These are phyloP conservation scores for Fusarium nurragi DNA, from an alignment of 2,329 filamentous ascomycete genomes.

Conservation along the genomic window DNA sequence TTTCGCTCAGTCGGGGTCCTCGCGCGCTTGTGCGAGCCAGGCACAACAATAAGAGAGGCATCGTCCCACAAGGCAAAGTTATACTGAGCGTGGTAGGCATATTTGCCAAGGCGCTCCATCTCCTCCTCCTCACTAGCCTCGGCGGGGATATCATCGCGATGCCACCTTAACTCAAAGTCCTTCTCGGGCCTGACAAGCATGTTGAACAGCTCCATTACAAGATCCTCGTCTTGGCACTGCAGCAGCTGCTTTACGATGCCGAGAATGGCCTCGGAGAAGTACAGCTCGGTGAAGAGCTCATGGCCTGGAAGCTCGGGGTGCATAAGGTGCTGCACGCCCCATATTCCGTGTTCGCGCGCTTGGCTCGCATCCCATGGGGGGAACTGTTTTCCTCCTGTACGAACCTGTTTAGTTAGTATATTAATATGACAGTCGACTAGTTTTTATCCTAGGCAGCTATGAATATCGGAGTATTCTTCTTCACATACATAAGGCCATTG, in stretches of 20 bases:
- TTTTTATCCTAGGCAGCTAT: neutral
- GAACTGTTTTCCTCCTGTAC: constrained; percentile 77
- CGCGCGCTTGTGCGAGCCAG: constrained; percentile 77
- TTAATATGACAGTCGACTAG: constrained; percentile 66
- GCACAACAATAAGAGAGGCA: constrained; percentile 76
- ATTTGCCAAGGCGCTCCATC: constrained; percentile 64
- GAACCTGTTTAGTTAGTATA: neutral
- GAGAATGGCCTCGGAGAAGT: constrained; percentile 76
- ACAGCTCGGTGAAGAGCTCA: constrained; percentile 70
- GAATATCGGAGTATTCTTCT: constrained; percentile 45
- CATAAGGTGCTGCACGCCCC: constrained; percentile 88
- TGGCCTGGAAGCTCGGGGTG: constrained; percentile 74
- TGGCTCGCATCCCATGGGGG: constrained; percentile 78
- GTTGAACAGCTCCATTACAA: constrained; percentile 91
- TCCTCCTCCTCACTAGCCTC: constrained; percentile 74
- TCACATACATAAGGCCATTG: constrained; percentile 75
- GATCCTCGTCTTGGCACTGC: constrained; percentile 62
- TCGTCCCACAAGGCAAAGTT: constrained; percentile 85
- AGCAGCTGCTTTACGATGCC: constrained; percentile 72
- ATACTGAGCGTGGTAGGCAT: constrained; percentile 83
- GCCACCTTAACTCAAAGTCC: constrained; percentile 83
- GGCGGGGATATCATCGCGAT: constrained; percentile 83
- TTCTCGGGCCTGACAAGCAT: constrained; percentile 77
- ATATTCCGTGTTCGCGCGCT: constrained; percentile 72
- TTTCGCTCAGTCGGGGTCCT: constrained; percentile 74